A percentile compares a stretch with the other conserved stretches of the same genome.
Conservation (phyloP, 805 yeast species). For the Metschnikowia vanudenii region DNA sequence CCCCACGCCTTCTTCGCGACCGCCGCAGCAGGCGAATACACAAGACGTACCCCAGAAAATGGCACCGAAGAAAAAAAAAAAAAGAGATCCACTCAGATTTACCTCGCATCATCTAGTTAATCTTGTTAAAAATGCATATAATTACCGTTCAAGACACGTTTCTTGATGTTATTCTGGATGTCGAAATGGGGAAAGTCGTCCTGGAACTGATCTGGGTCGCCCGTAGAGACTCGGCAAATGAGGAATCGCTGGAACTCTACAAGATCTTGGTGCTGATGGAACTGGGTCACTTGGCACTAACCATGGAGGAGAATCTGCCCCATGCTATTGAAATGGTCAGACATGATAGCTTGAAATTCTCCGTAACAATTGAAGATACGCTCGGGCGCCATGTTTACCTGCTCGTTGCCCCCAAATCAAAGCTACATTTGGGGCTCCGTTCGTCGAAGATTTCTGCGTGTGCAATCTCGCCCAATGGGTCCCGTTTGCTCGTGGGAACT, state of each 20-base stretch:
- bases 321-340: not conserved
- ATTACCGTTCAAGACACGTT: conserved; percentile 47
- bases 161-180: conserved; percentile 43
- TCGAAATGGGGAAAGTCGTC: conserved; percentile 18
- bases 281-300: conserved; percentile 5
- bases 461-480: conserved; percentile 8
- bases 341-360: not conserved
- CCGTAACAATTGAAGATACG: conserved; percentile 4
- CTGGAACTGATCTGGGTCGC: conserved; percentile 47
- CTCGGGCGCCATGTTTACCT: conserved; percentile 3
- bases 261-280: conserved; percentile 3
- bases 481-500: conserved; percentile 11
- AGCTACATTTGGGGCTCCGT: conserved; percentile 3
- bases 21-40: no score
- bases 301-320: not conserved
- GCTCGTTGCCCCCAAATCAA: conserved; percentile 5
- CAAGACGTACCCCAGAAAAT: conserved; percentile 3
- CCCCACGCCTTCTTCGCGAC: not conserved
- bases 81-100: not conserved
- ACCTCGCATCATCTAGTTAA: not conserved
- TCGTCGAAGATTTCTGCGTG: conserved; percentile 5
- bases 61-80: conserved; percentile 2
- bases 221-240: conserved; percentile 23
- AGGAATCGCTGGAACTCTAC: conserved; percentile 14
- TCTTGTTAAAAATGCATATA: conserved; percentile 19